Evolutionary conservation across 2,329 filamentous ascomycete genomes (phyloP), one percentile per base, ranked within the genome.

Genomic region (Pseudohalonectria lignicola): DNA sequence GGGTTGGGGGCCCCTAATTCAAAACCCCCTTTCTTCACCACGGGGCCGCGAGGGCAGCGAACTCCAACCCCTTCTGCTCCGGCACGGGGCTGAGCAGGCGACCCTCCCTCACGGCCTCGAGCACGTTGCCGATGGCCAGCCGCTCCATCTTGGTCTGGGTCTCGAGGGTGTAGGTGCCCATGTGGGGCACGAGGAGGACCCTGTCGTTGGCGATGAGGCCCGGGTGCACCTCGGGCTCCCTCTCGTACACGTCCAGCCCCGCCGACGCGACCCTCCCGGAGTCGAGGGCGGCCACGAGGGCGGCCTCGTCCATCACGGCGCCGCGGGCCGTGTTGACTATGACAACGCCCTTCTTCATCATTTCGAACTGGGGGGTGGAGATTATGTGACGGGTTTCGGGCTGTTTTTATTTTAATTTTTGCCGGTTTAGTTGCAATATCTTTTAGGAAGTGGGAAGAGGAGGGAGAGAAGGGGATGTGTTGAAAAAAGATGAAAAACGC

Each of bases 401-500:
- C 9, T 36, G n/a, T n/a, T n/a, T n/a, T n/a, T n/a, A n/a, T n/a
- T n/a, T n/a, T n/a, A n/a, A n/a, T n/a, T n/a, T n/a, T n/a, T n/a
- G n/a, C n/a, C n/a, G n/a, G n/a, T n/a, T n/a, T n/a, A n/a, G n/a
- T n/a, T n/a, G n/a, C n/a, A n/a, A n/a, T n/a, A n/a, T n/a, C n/a
- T n/a, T n/a, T n/a, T n/a, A 12, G 26, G 11, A 12, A n/a, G 34
- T 28, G 13, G n/a, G 7, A 18, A 20, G 4, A 23, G 5, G 6
- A 12, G 20, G 20, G 3, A 19, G 30, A 9, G 34, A 25, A 12
- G 31, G 20, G 36, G 31, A 32, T 38, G n/a, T 16, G 4, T 33
- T 28, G 38, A 29, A 37, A 31, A n/a, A n/a, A 93, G 79, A 4
- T 94, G 68, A 55, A 86, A 94, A 53, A 93, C 78, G 51, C 74